Evolutionary conservation across 108 stramenopile genomes (phyloP).

Genomic region (Skeletonema grethae): DNA sequence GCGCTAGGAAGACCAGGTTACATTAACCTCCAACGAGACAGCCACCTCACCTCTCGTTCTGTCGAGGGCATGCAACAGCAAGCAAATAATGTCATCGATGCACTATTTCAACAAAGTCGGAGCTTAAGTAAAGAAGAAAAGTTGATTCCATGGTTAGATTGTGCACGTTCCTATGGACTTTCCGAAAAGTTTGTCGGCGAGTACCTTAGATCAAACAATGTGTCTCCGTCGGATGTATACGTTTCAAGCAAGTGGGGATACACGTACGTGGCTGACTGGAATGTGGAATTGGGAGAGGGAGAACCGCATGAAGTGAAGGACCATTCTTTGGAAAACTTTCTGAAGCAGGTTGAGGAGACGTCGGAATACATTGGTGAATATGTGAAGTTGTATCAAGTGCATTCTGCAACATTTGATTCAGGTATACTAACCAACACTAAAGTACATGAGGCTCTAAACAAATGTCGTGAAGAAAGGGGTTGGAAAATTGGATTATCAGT

Average conservation of each 20-base stretch:
- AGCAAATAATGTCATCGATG: conserved; percentile 66
- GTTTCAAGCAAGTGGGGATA: conserved; percentile 82
- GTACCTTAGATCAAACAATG: conserved; percentile 54
- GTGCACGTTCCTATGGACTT: conserved; percentile 80
- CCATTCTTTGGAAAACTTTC: conserved; percentile 73
- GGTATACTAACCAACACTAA: conserved; percentile 60
- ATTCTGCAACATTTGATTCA: conserved; percentile 83
- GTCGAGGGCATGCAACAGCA: conserved; percentile 62
- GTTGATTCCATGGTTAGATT: conserved; percentile 68
- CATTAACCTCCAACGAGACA: conserved; percentile 63
- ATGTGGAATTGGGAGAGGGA: conserved; percentile 57
- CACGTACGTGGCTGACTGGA: conserved; percentile 80
- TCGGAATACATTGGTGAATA: conserved; percentile 59
- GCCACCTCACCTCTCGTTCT: conserved; percentile 24
- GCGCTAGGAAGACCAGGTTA: conserved; percentile 83
- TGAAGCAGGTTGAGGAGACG: conserved; percentile 68
- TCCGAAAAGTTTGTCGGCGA: conserved; percentile 77
- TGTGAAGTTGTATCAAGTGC: conserved; percentile 74
- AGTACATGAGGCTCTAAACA: conserved; percentile 60
- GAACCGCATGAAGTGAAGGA: conserved; percentile 83
- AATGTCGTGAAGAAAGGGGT: conserved; percentile 56
- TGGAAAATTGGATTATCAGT: conserved; percentile 79
- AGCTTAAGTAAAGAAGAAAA: conserved; percentile 1
- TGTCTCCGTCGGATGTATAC: conserved; percentile 53
- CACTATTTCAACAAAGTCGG: conserved; percentile 37